Percentiles rank a stretch among this genome's conserved stretches.
Evolutionary conservation across 75 land plant species (phyloP).

Genomic region (Sequoiadendron giganteum): DNA sequence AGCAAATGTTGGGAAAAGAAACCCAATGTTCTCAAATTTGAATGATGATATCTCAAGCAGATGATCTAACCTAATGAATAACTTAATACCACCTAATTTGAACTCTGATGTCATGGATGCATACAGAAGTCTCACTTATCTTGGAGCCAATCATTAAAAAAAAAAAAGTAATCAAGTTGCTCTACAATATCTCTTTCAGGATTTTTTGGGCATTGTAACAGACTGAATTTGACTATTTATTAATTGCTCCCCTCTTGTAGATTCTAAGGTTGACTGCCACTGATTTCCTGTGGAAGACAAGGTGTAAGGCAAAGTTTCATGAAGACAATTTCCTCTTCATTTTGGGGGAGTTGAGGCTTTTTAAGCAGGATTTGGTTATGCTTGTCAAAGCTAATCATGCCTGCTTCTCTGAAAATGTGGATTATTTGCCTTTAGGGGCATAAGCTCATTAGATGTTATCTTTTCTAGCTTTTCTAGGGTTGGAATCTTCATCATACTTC

Average conservation of each 20-base stretch:
- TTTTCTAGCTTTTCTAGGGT: too few species aligned
- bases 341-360: not conserved
- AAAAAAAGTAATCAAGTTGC: too few species aligned
- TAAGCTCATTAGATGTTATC: too few species aligned
- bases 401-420: not conserved
- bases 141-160: too few species aligned
- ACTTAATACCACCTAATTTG: not conserved
- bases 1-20: not conserved
- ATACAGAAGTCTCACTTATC: too few species aligned
- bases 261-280: not conserved
- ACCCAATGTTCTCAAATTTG: not conserved
- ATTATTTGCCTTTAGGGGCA: too few species aligned
- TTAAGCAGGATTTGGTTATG: not conserved
- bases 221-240: too few species aligned
- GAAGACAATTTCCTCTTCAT: not conserved
- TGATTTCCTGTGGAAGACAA: not conserved
- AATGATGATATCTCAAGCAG: not conserved
- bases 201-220: too few species aligned
- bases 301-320: not conserved
- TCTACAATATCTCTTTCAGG: too few species aligned
- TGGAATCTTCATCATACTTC: not conserved
- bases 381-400: not conserved
- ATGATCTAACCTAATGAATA: not conserved
- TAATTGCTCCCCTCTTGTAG: not conserved
- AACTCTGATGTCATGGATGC: not conserved